phyloP scores from a whole-genome alignment of 768 basidiomycete species.

The Agaricus sinodeliciosus region DNA sequence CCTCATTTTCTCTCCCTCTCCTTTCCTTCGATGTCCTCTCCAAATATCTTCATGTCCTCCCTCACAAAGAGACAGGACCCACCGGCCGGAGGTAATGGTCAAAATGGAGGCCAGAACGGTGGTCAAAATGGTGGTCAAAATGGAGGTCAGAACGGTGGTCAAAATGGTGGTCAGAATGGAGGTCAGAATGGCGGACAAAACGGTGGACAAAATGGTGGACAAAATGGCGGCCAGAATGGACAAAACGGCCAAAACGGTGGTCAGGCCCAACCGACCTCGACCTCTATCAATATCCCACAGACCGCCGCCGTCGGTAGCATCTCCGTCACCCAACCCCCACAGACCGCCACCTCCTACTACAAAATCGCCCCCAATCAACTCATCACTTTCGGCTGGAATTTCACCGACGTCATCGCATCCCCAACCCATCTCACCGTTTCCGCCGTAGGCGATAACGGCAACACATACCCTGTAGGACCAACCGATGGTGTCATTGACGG shows the following conservation, averaged over 20 bases:
- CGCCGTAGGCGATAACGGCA: constrained; percentile 80
- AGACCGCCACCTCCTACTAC: constrained; percentile 78
- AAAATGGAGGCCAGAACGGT: too few relatives aligned
- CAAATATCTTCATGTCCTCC: too few relatives aligned
- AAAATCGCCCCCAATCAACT: constrained; percentile 71
- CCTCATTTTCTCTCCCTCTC: too few relatives aligned
- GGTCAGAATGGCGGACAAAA: too few relatives aligned
- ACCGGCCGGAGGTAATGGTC: too few relatives aligned
- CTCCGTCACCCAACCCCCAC: constrained; percentile 74
- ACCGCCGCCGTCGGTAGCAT: constrained; percentile 51
- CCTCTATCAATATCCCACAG: constrained; percentile 18
- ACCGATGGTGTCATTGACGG: constrained; percentile 67
- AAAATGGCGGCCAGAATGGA: neutral
- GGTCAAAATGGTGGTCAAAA: too few relatives aligned
- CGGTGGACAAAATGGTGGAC: neutral
- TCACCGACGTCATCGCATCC: constrained; percentile 63
- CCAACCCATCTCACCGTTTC: constrained; percentile 75
- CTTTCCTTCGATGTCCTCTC: too few relatives aligned
- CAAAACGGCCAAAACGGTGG: neutral
- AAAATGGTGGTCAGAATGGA: too few relatives aligned
- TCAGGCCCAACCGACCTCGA: neutral
- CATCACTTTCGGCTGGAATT: constrained; percentile 91
- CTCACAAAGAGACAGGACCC: too few relatives aligned
- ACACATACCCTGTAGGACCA: constrained; percentile 85
- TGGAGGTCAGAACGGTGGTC: too few relatives aligned